Conservation (phyloP, 164 flowering plant species). For the Umbellularia californica region DNA sequence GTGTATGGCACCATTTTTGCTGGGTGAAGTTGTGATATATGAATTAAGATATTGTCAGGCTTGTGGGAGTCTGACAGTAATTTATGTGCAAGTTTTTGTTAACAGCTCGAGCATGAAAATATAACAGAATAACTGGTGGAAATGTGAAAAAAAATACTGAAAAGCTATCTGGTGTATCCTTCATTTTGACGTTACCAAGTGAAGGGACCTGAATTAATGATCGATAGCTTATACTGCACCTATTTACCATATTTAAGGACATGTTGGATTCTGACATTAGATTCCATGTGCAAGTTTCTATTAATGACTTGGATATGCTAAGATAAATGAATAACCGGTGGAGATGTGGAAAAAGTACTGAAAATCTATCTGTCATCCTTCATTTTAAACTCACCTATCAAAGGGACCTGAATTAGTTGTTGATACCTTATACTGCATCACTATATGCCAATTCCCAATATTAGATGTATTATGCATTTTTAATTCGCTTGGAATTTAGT, state of each 20-base stretch:
- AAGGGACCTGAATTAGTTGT: neutral
- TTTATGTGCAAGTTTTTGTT: neutral
- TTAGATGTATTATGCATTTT: neutral
- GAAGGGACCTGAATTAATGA: neutral
- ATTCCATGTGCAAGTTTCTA: neutral
- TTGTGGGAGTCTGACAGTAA: neutral
- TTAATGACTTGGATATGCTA: neutral
- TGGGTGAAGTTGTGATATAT: too few relatives aligned
- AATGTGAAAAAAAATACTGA: neutral
- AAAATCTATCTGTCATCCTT: neutral
- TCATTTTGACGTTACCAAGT: neutral
- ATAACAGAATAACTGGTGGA: neutral
- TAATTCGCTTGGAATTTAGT: neutral
- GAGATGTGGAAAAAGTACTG: neutral
- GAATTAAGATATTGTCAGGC: too few relatives aligned
- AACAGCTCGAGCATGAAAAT: neutral
- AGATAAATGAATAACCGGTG: neutral
- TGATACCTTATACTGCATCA: neutral
- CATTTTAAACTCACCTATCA: neutral
- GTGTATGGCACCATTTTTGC: too few relatives aligned
- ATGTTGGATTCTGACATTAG: neutral
- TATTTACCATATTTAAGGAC: neutral
- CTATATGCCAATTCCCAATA: neutral
- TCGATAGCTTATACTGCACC: neutral
- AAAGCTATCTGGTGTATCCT: neutral